phyloP scores from a whole-genome alignment of 768 basidiomycete species.

The Tylopilus vinaceipallidus region DNA sequence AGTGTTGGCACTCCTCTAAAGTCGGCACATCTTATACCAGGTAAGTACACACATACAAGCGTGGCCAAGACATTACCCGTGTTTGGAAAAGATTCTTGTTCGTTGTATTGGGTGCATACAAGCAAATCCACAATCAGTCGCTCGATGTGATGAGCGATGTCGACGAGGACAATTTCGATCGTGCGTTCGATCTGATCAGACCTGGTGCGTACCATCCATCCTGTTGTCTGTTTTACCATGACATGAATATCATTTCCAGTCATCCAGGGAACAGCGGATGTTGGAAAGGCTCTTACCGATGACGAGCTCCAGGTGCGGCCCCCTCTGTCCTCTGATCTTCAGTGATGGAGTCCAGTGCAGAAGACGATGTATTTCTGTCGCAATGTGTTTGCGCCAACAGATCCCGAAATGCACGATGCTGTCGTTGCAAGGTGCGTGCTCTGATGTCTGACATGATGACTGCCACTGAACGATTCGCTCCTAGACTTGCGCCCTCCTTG shows the following conservation, averaged over 20 bases:
- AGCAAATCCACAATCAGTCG: too few species aligned
- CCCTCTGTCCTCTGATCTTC: too few species aligned
- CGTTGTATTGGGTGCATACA: slow-evolving; percentile 6
- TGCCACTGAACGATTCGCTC: too few species aligned
- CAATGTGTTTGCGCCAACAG: too few species aligned
- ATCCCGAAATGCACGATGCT: too few species aligned
- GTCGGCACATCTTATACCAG: slow-evolving; percentile 6
- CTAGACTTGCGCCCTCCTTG: too few species aligned
- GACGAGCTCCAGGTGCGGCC: slow-evolving; percentile 10
- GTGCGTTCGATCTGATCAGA: slow-evolving; percentile 5
- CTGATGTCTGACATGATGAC: too few species aligned
- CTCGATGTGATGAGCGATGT: too few species aligned
- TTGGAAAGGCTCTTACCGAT: slow-evolving; percentile 7
- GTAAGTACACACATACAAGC: neutral
- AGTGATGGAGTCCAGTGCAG: too few species aligned
- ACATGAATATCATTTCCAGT: neutral
- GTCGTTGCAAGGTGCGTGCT: too few species aligned
- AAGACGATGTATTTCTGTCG: too few species aligned
- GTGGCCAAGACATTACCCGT: neutral
- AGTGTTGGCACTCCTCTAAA: slow-evolving; percentile 11
- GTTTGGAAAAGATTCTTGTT: slow-evolving; percentile 1
- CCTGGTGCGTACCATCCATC: neutral
- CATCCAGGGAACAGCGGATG: slow-evolving; percentile 3
- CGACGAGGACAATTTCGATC: too few species aligned
- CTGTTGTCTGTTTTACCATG: neutral